phyloP scores from a whole-genome alignment of 1,139 yeast genomes.

The Taiozyma sp. region DNA sequence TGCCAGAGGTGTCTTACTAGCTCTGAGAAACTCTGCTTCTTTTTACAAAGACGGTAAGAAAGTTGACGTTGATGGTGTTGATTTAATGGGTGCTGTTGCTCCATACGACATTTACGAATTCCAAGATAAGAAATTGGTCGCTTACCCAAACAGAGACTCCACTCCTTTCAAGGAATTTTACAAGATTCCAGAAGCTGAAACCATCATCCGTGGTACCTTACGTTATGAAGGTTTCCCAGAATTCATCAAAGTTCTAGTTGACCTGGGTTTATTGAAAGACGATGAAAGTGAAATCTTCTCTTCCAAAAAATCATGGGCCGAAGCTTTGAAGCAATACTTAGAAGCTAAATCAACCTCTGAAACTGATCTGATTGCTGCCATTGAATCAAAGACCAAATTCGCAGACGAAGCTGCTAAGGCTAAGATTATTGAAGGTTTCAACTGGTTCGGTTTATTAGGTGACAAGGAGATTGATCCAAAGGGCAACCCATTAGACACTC shows the following conservation, averaged over 20 bases:
- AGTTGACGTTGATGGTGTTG: conserved; percentile 79
- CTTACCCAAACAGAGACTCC: conserved; percentile 98
- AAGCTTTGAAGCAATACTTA: conserved; percentile 72
- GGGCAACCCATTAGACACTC: conserved; percentile 91
- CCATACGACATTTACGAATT: conserved; percentile 96
- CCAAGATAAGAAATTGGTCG: conserved; percentile 60
- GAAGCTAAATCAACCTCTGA: conserved; percentile 70
- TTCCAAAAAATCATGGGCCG: conserved; percentile 74
- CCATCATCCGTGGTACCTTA: conserved; percentile 94
- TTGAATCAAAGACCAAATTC: conserved; percentile 76
- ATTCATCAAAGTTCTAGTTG: conserved; percentile 92
- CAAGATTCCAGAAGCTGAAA: conserved; percentile 94
- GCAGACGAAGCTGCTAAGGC: conserved; percentile 78
- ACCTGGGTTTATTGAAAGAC: conserved; percentile 87
- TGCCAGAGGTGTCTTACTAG: conserved; percentile 94
- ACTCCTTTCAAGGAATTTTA: conserved; percentile 90
- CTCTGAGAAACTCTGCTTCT: conserved; percentile 89
- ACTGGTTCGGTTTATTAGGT: conserved; percentile 92
- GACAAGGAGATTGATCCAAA: conserved; percentile 74
- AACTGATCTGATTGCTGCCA: conserved; percentile 69
- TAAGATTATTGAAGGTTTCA: conserved; percentile 83
- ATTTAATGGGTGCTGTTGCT: conserved; percentile 90
- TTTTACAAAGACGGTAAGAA: conserved; percentile 84
- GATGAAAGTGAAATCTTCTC: conserved; percentile 57
- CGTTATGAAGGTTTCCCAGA: conserved; percentile 99